Evolutionary conservation across 257 asterid genomes (phyloP).

Genomic region (Salvia miltiorrhiza): DNA sequence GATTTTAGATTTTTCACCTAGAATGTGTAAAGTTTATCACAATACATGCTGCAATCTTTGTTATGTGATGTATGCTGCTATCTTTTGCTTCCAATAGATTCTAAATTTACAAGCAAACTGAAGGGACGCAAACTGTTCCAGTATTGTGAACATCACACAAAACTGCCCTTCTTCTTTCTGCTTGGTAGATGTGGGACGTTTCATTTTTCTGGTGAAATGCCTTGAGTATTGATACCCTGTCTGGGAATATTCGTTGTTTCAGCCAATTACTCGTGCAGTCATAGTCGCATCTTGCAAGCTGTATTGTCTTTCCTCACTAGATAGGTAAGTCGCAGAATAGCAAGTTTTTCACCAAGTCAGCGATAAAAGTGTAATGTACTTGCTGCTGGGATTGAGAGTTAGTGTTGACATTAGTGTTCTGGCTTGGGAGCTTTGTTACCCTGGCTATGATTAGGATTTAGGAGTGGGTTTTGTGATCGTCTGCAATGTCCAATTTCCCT

Average conservation of each 20-base stretch:
- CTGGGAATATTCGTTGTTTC: neutral
- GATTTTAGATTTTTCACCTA: neutral
- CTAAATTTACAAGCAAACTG: neutral
- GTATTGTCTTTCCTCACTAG: neutral
- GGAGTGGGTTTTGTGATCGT: neutral
- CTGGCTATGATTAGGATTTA: neutral
- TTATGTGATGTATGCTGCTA: neutral
- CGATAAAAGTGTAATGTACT: neutral
- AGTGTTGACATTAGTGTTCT: neutral
- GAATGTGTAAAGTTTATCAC: neutral
- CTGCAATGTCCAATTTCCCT: neutral
- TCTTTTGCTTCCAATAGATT: neutral
- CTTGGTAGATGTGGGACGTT: neutral
- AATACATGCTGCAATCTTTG: neutral
- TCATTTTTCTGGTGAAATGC: neutral
- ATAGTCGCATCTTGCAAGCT: neutral
- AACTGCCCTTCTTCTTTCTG: neutral
- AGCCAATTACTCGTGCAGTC: neutral
- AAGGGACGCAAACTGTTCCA: neutral
- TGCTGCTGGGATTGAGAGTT: conserved; percentile 8
- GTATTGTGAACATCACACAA: neutral
- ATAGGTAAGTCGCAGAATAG: neutral
- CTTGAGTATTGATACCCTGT: neutral
- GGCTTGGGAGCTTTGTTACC: neutral
- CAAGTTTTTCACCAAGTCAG: neutral